These are phyloP conservation scores for Metschnikowia reukaufii DNA, from an alignment of 805 yeast genomes.

Conservation along the genomic window DNA sequence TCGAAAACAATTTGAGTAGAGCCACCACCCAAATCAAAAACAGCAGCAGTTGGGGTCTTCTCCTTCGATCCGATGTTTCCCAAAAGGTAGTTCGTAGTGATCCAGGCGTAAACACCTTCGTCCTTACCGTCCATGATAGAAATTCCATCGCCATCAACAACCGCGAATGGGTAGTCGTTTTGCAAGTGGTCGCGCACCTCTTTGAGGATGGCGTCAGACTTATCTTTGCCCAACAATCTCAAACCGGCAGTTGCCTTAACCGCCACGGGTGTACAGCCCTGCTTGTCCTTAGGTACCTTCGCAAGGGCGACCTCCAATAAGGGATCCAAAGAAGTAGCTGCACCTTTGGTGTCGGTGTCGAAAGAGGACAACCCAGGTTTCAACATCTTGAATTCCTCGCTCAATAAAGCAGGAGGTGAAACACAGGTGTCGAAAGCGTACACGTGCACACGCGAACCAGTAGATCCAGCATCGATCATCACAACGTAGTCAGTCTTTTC, in stretches of 20 bases:
- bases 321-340: conserved; percentile 88
- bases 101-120: conserved; percentile 99
- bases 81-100: conserved; percentile 87
- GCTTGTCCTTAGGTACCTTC: conserved; percentile 70
- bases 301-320: conserved; percentile 73
- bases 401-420: conserved; percentile 76
- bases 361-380: conserved; percentile 90
- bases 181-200: conserved; percentile 79
- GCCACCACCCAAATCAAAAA: conserved; percentile 97
- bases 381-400: conserved; percentile 83
- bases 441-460: conserved; percentile 94
- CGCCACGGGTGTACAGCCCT: conserved; percentile 86
- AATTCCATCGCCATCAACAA: conserved; percentile 82
- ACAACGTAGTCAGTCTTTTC: conserved; percentile 67
- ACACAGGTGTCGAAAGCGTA: conserved; percentile 87
- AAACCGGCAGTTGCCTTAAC: conserved; percentile 98
- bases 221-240: conserved; percentile 76
- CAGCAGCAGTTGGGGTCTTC: conserved; percentile 88
- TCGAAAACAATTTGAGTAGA: conserved; percentile 98
- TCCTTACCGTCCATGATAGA: conserved; percentile 94
- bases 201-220: conserved; percentile 65
- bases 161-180: conserved; percentile 84
- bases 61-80: conserved; percentile 88
- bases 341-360: conserved; percentile 76
- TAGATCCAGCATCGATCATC: conserved; percentile 97